A percentile compares a stretch with the other conserved stretches of the same genome.
phyloP scores from a whole-genome alignment of 2,329 filamentous ascomycete genomes.

The Cladosporium cucumerinum region DNA sequence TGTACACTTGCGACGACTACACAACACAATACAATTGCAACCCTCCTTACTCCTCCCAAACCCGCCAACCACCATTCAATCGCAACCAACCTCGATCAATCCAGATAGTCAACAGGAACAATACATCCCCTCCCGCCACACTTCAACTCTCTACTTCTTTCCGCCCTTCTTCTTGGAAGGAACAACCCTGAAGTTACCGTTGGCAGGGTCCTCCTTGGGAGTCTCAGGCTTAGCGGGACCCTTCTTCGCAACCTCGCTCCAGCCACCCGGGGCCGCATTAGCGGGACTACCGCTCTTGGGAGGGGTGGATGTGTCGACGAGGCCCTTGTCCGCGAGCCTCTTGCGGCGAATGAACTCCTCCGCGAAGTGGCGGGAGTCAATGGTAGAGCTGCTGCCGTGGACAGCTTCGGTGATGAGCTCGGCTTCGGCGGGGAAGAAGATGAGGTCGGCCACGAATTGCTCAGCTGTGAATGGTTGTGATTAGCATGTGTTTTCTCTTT shows the following conservation, averaged over 20 bases:
- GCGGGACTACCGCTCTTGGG: constrained; percentile 54
- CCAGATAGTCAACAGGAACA: neutral
- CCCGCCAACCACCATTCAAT: neutral
- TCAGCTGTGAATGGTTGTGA: constrained; percentile 56
- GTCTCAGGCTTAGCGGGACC: constrained; percentile 47
- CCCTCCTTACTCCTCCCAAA: neutral
- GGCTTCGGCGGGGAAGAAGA: constrained; percentile 71
- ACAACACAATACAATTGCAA: neutral
- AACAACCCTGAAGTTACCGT: constrained; percentile 82
- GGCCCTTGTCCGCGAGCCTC: constrained; percentile 87
- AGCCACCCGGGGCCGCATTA: constrained; percentile 61
- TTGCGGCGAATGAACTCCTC: constrained; percentile 92
- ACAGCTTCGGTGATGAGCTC: constrained; percentile 86
- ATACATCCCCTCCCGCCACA: neutral
- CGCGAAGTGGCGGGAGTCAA: constrained; percentile 89
- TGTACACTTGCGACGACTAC: neutral
- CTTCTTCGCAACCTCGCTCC: constrained; percentile 98
- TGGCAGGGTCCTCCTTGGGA: constrained; percentile 39
- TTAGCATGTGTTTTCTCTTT: constrained; percentile 33
- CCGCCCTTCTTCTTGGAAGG: constrained; percentile 75
- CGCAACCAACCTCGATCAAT: neutral
- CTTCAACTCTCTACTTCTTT: neutral
- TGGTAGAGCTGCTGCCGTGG: constrained; percentile 79
- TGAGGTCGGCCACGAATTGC: constrained; percentile 72
- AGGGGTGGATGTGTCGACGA: constrained; percentile 61